Evolutionary conservation across 2,329 filamentous ascomycete genomes (phyloP).

Genomic region (Tolypocladium capitatum): DNA sequence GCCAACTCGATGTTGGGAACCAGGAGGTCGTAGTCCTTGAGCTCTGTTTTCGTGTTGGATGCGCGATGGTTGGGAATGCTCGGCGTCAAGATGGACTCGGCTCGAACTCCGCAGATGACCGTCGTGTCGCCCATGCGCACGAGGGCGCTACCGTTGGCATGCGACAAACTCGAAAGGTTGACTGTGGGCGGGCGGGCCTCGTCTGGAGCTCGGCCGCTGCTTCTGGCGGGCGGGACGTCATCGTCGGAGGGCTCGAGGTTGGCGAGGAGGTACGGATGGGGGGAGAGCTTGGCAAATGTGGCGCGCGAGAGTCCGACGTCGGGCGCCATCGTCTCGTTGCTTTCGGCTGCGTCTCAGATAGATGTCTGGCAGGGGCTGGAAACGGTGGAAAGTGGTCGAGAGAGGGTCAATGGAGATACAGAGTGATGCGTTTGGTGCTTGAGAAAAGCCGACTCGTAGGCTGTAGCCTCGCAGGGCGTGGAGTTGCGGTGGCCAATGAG

Average conservation of each 20-base stretch:
- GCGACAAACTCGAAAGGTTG: constrained; percentile 73
- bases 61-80: constrained; percentile 57
- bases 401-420: background rate
- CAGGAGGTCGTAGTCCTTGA: constrained; percentile 55
- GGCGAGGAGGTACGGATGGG: constrained; percentile 77
- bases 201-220: constrained; percentile 63
- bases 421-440: background rate
- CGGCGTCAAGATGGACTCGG: constrained; percentile 64
- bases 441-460: background rate
- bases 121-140: constrained; percentile 82
- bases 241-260: constrained; percentile 57
- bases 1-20: constrained; percentile 90
- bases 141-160: constrained; percentile 81
- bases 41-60: constrained; percentile 29
- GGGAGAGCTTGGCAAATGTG: constrained; percentile 80
- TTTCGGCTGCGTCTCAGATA: background rate
- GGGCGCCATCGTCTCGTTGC: constrained; percentile 14
- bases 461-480: background rate
- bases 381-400: background rate
- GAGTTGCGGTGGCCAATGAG: background rate
- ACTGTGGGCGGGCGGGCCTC: constrained; percentile 61
- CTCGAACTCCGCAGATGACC: constrained; percentile 86
- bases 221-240: constrained; percentile 43
- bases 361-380: background rate
- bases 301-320: constrained; percentile 38